These are phyloP conservation scores for Anacardium occidentale DNA, from an alignment of 345 rosid species.

Conservation along the genomic window DNA sequence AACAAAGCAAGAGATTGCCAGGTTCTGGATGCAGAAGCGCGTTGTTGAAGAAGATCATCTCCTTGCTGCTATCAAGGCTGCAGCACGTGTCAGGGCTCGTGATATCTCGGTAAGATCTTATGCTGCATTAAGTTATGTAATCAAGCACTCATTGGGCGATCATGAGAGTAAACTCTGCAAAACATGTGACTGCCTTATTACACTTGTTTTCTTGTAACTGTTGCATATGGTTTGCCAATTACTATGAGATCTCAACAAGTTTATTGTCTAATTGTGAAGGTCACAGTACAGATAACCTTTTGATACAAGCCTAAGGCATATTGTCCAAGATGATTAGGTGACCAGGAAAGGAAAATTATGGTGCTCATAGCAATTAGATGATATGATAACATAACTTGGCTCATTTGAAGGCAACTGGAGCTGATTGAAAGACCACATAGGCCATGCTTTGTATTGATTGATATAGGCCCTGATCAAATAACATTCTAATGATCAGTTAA, in stretches of 20 bases:
- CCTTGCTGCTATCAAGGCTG: constrained; percentile 86
- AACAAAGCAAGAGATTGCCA: constrained; percentile 75
- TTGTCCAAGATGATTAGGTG: too few species aligned
- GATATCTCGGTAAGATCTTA: constrained; percentile 55
- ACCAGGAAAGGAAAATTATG: too few species aligned
- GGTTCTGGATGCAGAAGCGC: constrained; percentile 75
- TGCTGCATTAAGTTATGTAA: constrained; percentile 12
- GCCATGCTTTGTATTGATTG: background rate
- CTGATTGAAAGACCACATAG: background rate
- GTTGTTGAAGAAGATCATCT: constrained; percentile 80
- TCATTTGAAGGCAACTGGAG: background rate
- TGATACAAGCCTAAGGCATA: background rate
- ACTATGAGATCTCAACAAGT: background rate
- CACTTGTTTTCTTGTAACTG: background rate
- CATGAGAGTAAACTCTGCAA: background rate
- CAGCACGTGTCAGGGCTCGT: constrained; percentile 76
- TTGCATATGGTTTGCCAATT: background rate
- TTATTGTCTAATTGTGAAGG: background rate
- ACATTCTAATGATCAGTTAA: background rate
- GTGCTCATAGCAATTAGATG: too few species aligned
- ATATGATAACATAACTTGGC: background rate
- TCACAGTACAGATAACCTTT: background rate
- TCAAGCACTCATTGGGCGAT: background rate
- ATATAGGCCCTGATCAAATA: background rate
- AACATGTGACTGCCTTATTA: background rate